Base-by-base conservation (phyloP, 1,284 basidiomycete species). In the Calocybe gambosa region DNA sequence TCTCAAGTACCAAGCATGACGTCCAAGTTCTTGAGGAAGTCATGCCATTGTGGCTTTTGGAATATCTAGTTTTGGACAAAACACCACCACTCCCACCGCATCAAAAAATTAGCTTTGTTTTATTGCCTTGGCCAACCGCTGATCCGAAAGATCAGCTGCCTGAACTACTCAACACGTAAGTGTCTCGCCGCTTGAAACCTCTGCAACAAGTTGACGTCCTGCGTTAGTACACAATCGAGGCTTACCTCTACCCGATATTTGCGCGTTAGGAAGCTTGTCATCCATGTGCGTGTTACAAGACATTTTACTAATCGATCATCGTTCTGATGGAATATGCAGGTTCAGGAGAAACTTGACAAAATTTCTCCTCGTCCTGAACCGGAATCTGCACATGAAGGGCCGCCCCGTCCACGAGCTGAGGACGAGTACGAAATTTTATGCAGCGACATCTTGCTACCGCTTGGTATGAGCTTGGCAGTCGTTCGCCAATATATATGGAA, bases 401-500 rank as follows among this genome's bases (percentile, higher is more conserved):
- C 55, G 23, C 47, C 59, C 43, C 51, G 56, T 42, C 19, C 39
- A 39, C 61, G 50, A 42, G 78, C 87, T 1, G 90, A 94, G 56
- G 86, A 93, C 37, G 58, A 76, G 34, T 86, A 93, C 60, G 93
- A 98, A 67, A 81, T 98, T 36, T 62, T 95, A 29, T 96, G 93
- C 65, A 91, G 89, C 57, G 85, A 90, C 53, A 69, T 77, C 25
- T 69, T 89, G 9, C 71, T 98, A 23, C 86, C 91, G 20, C 69
- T 87, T 21, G 80, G 86, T 49, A 90, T 94, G 80, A 95, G 90
- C 10, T 75, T 98, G 26, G 93, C 88, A 3, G 86, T 86, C 23
- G 85, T 93, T 45, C 80, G 89, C 52, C 89, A 93, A 64, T 95
- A 83, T 58, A 75, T 93, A 47, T 91, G 92, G 91, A 77, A 79